phyloP scores from a whole-genome alignment of 106 monocot genomes.

The Apostasia ramifera region DNA sequence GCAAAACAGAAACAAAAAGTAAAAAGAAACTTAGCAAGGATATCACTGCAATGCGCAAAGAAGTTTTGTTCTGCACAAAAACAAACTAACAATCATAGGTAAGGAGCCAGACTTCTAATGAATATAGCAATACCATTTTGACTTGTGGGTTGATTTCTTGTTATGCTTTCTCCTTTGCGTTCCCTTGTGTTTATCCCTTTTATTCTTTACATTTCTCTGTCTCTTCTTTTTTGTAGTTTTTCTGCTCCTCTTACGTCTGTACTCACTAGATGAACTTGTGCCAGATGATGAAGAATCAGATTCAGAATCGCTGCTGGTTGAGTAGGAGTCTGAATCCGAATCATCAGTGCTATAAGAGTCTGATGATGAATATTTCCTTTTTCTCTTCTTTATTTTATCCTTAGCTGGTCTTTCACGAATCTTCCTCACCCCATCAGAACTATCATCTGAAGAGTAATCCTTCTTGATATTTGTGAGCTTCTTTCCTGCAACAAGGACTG shows the following conservation, averaged over 20 bases:
- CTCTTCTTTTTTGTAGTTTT: conserved; percentile 25
- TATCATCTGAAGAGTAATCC: conserved; percentile 18
- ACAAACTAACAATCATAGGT: neutral
- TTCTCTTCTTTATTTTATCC: conserved; percentile 27
- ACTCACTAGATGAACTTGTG: conserved; percentile 48
- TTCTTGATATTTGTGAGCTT: conserved; percentile 4
- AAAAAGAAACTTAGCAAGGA: neutral
- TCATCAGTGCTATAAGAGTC: conserved; percentile 36
- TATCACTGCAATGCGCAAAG: neutral
- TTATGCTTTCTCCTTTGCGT: conserved; percentile 16
- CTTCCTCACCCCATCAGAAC: conserved; percentile 17
- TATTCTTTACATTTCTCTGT: conserved; percentile 14
- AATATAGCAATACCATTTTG: conserved; percentile 25
- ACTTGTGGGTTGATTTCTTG: conserved; percentile 27
- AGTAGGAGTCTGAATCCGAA: conserved; percentile 32
- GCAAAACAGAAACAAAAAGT: neutral
- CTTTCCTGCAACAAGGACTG: conserved; percentile 25
- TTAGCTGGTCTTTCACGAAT: conserved; percentile 9
- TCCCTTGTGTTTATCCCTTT: conserved; percentile 9
- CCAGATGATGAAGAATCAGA: conserved; percentile 33
- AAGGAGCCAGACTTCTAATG: neutral
- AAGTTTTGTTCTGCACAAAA: neutral
- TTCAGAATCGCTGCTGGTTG: conserved; percentile 36
- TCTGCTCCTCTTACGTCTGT: conserved; percentile 34
- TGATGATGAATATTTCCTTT: conserved; percentile 32